Base-by-base conservation (phyloP, 75 land plant genomes). In the Azolla pinnata region DNA sequence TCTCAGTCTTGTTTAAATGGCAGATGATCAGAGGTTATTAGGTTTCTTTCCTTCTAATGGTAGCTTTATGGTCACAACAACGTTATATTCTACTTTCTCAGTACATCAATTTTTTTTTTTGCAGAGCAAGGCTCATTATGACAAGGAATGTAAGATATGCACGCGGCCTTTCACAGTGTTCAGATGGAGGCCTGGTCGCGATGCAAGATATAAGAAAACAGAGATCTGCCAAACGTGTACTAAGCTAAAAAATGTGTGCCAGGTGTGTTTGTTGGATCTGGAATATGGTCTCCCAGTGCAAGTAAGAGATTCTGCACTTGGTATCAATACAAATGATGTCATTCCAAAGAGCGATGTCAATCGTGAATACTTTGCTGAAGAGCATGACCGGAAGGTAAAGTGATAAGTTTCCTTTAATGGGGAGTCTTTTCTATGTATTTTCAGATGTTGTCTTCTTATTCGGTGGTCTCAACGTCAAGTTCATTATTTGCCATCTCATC, bases 341-440 rank as follows among this genome's bases (percentile, higher is more conserved):
- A 91, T 91, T 47, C 97, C 97, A 8, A 91, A 78, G 76, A 91
- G 93, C 55, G 97, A 91, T 71, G 97, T 91, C 42, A 91, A 91
- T 21, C 80, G 97, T 62, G 93, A 91, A 48, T 91, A 79, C 45
- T 91, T 91, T 66, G 97, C 97, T 0, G 93, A 91, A 62, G 97
- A 91, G 61, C 97, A 91, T 57, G 97, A 91, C 50, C 88, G 97
- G 21, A 87, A 69, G 97, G 97, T 91, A 75, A 34, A n/a, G n/a
- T n/a, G n/a, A n/a, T n/a, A n/a, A n/a, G n/a, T n/a, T n/a, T n/a
- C n/a, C n/a, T n/a, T n/a, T n/a, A n/a, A n/a, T n/a, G n/a, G n/a
- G n/a, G n/a, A n/a, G n/a, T n/a, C n/a, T n/a, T n/a, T n/a, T n/a
- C n/a, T n/a, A n/a, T n/a, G n/a, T n/a, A n/a, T n/a, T n/a, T n/a